phyloP scores from a whole-genome alignment of 305 asterid species.

The Fraxinus angustifolia region DNA sequence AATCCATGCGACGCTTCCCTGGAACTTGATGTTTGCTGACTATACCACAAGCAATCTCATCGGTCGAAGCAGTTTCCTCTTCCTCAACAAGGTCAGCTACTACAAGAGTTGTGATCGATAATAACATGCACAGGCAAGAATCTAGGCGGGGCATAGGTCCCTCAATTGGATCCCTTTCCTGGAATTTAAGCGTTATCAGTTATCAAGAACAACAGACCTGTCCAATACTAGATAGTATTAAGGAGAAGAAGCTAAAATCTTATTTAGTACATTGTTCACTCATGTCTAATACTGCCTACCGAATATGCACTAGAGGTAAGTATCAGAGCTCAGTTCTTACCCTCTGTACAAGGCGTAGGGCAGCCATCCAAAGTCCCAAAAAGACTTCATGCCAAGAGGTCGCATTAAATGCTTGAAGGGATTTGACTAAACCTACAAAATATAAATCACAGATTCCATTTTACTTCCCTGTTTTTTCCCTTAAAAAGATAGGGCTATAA shows the following conservation, averaged over 20 bases:
- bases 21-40: conserved; percentile 35
- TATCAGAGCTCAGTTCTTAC: conserved; percentile 43
- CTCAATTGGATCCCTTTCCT: conserved; percentile 98
- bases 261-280: background rate
- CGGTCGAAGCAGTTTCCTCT: conserved; percentile 49
- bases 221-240: background rate
- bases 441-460: conserved; percentile 19
- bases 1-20: conserved; percentile 54
- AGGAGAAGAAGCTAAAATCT: background rate
- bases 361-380: conserved; percentile 97
- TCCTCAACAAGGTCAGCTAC: conserved; percentile 89
- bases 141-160: conserved; percentile 96
- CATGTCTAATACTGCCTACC: background rate
- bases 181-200: conserved; percentile 16
- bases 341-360: conserved; percentile 93
- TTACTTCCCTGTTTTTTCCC: background rate
- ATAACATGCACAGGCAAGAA: conserved; percentile 83
- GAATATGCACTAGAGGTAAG: background rate
- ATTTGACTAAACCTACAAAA: conserved; percentile 73
- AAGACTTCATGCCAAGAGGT: conserved; percentile 85
- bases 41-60: conserved; percentile 33
- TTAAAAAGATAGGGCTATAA: background rate
- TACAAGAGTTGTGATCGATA: conserved; percentile 83
- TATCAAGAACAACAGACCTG: background rate
- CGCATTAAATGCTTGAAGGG: conserved; percentile 75